Evolutionary conservation across 306 rosid genomes (phyloP), one percentile per base, ranked within the genome.

Genomic region (Prunus mongolica): DNA sequence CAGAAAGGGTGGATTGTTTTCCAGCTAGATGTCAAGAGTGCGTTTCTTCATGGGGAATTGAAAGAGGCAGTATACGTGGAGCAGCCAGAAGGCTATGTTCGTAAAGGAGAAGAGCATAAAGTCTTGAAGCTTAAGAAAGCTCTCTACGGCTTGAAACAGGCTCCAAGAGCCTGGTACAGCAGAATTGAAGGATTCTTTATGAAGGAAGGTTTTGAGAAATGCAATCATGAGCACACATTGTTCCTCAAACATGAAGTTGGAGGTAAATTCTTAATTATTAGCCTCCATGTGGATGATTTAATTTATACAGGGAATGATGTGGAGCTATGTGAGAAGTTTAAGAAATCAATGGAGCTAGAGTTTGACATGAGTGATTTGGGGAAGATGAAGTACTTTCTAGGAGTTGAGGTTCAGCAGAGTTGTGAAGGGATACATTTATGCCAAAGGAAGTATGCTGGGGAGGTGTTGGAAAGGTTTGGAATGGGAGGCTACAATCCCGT

Each of bases 61-160:
- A 12, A 10, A 1, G 65, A 60, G 13, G 34, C 4, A 28, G 38
- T 25, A 5, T 60, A 22, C 3, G 38, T 60, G 28, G 34, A 60
- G 12, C 65, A 60, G 15, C 32, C 69, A 32, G 12, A 34, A 2
- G 49, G 69, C 2, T 65, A 28, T 65, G 69, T 28, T 28, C 41
- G 24, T 11, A 65, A 32, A 65, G 49, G 69, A 34, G 50, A 65
- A 20, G 69, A 65, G 69, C 69, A 65, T 5, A 65, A 65, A 65
- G 49, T 65, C 12, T 65, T 28, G 10, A 15, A 22, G 28, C 28
- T 60, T 25, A 60, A 60, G 65, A 60, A 60, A 28, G 65, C 65
- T 13, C 30, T 60, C 2, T 60, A 60, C 3, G 65, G 65, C 2
- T 12, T 60, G 15, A 60, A 60, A 27, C 34, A 60, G 28, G 69